Base-by-base conservation (phyloP, 78 protist genomes). In the Creolimax fragrantissima region DNA sequence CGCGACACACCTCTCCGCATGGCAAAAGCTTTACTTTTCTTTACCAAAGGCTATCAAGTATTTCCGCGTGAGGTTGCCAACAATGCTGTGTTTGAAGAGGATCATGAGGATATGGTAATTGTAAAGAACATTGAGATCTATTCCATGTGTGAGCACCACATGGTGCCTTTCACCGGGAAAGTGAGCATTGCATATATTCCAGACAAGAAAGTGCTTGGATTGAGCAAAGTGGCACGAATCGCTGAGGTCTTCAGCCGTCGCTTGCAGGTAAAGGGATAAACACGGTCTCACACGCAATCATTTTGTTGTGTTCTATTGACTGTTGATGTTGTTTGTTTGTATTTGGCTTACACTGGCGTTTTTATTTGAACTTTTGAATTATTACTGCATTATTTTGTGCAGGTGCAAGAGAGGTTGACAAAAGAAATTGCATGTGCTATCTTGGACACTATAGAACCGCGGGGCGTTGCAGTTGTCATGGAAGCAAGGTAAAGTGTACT, bases 121-220 rank as follows among this genome's bases (percentile, higher is more conserved):
- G 96, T 96, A 17, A 36, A 93, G 83, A 96, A 97, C 95, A 98
- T 98, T 47, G 97, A 94, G 43, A 88, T 98, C 36, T 95, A 94
- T 74, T 94, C 97, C 41, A 43, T 97, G 84, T 98, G 99, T 86
- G 99, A 98, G 92, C 99, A 98, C 86, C 99, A 98, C 89, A 88
- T 98, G 96, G 97, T 98, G 3, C 99, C 99, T 36, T 98, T 98
- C 83, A 39, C 45, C 88, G 99, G 99, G 5, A 94, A 94, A 93
- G 84, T 11, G 39, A 4, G 67, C 92, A 94, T 98, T 47, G 99
- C 97, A 39, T 97, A 97, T 90, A 93, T 97, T 36, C 99, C 99
- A 7, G 84, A 94, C 84, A 92, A 86, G 39, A 93, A 95, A 39
- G 98, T 98, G 4, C 92, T 97, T 24, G 99, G 99, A n/a, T 93